A percentile compares a stretch with the other conserved stretches of the same genome.
Conservation (phyloP, 1,284 basidiomycete genomes). For the Volvariella volvacea region DNA sequence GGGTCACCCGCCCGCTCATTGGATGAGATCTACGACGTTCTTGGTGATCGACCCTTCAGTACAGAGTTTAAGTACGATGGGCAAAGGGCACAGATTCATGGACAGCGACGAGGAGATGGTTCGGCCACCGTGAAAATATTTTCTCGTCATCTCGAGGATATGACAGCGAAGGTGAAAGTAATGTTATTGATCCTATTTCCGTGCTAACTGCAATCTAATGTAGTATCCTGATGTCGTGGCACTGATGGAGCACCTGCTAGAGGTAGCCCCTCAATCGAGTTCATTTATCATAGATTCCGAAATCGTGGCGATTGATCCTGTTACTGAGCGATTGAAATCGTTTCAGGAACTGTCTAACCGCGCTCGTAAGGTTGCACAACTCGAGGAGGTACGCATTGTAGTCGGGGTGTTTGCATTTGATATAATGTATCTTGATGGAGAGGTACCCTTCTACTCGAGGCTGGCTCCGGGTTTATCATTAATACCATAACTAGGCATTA, state of each 20-base stretch:
- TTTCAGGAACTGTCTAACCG: constrained; percentile 87
- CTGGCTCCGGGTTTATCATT: constrained; percentile 38
- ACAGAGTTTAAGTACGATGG: constrained; percentile 87
- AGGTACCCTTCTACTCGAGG: constrained; percentile 37
- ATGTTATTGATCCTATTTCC: constrained; percentile 1
- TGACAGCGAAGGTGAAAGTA: constrained; percentile 70
- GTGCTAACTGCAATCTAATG: constrained; percentile 11
- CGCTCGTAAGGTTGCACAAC: constrained; percentile 79
- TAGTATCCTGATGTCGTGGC: constrained; percentile 86
- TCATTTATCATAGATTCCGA: constrained; percentile 86
- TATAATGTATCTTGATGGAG: constrained; percentile 82
- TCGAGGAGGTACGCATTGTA: constrained; percentile 73
- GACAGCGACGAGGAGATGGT: constrained; percentile 36
- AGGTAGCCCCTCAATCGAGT: constrained; percentile 33
- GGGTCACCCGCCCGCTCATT: constrained; percentile 85
- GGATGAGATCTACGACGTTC: constrained; percentile 73
- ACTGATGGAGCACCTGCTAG: constrained; percentile 45
- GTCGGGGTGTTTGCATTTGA: constrained; percentile 91
- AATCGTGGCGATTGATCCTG: constrained; percentile 71
- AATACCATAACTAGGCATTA: constrained; percentile 43
- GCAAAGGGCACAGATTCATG: constrained; percentile 83
- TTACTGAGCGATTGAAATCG: constrained; percentile 61
- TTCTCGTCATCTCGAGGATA: constrained; percentile 87
- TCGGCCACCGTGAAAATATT: constrained; percentile 65
- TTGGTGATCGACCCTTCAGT: constrained; percentile 63